Percentiles rank a stretch among this genome's conserved stretches.
Evolutionary conservation across 345 rosid species (phyloP).

Genomic region (Populus simonii): DNA sequence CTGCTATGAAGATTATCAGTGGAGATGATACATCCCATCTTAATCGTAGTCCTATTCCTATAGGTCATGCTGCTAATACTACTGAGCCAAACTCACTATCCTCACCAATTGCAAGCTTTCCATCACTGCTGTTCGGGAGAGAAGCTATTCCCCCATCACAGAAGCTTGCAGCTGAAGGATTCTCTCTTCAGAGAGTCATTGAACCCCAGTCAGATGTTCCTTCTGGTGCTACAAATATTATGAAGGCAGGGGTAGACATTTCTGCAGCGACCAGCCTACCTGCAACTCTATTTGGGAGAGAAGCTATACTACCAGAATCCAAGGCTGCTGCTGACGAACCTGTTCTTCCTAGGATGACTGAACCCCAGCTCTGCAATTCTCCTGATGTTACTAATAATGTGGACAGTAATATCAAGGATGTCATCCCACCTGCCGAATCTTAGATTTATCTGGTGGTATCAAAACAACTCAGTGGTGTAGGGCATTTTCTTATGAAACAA

Average conservation of each 20-base stretch:
- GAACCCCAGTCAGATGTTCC: slow-evolving; percentile 18
- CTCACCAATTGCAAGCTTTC: slow-evolving; percentile 17
- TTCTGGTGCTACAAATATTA: background rate
- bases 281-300: slow-evolving; percentile 1
- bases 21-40: slow-evolving; percentile 15
- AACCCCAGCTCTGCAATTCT: slow-evolving; percentile 15
- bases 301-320: slow-evolving; percentile 2
- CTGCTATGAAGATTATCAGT: slow-evolving; percentile 24
- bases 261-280: background rate
- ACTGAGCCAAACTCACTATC: slow-evolving; percentile 5
- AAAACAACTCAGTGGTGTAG: background rate
- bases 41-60: slow-evolving; percentile 11
- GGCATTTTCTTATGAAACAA: background rate
- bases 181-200: slow-evolving; percentile 19
- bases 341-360: slow-evolving; percentile 8
- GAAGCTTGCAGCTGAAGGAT: slow-evolving; percentile 19
- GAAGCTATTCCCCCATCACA: slow-evolving; percentile 22
- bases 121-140: slow-evolving; percentile 24
- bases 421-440: slow-evolving; percentile 22
- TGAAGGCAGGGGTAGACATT: slow-evolving; percentile 6
- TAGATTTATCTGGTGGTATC: slow-evolving; percentile 14
- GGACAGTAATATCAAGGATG: slow-evolving; percentile 23
- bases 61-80: slow-evolving; percentile 10
- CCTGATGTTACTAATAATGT: slow-evolving; percentile 13
- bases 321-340: slow-evolving; percentile 12